Conservation (phyloP, 345 rosid genomes). For the Sonneratia caseolaris region DNA sequence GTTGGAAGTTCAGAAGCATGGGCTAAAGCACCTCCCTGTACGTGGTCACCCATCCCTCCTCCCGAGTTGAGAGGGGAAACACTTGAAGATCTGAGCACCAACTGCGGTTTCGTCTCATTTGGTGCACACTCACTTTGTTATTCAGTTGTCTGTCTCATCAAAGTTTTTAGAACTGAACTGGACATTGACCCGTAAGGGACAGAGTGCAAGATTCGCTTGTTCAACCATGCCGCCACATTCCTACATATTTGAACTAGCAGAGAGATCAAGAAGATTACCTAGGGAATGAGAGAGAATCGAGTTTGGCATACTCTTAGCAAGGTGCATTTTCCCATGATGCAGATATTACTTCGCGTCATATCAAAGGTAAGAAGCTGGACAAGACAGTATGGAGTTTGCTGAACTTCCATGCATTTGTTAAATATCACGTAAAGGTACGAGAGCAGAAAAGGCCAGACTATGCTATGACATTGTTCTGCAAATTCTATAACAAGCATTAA, state of each 20-base stretch:
- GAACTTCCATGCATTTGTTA: slow-evolving; percentile 69
- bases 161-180: background rate
- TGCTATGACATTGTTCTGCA: background rate
- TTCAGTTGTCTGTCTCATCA: background rate
- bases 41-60: slow-evolving; percentile 89
- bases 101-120: slow-evolving; percentile 75
- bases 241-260: too few species aligned
- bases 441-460: background rate
- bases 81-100: slow-evolving; percentile 67
- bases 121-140: slow-evolving; percentile 29
- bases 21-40: slow-evolving; percentile 71
- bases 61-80: slow-evolving; percentile 74
- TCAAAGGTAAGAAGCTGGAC: slow-evolving; percentile 63
- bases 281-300: background rate
- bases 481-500: background rate
- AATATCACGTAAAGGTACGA: slow-evolving; percentile 72
- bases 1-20: slow-evolving; percentile 56
- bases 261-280: too few species aligned
- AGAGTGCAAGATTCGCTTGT: background rate
- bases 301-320: background rate
- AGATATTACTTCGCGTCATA: slow-evolving; percentile 61
- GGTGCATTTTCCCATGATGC: background rate
- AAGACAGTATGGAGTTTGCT: slow-evolving; percentile 70
- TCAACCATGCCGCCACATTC: too few species aligned
- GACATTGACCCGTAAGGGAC: background rate